Evolutionary conservation across 2,329 filamentous ascomycete species (phyloP), one percentile per base, ranked within the genome.

Genomic region (Monosporascus sp.): DNA sequence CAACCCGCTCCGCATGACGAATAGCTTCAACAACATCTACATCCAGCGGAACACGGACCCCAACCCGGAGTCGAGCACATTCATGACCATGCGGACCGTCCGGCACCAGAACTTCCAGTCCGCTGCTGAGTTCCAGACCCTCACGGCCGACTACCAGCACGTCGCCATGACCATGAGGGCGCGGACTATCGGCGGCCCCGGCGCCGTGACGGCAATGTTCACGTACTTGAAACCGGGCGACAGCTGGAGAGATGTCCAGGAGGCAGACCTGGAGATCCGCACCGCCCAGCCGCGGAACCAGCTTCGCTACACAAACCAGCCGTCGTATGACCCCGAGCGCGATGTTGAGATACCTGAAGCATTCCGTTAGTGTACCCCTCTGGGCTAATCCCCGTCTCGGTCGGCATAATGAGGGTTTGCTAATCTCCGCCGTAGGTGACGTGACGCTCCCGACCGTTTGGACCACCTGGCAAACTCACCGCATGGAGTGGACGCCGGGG

Each of bases 291-390:
- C 70, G 14, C 54, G 55, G 6, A 62, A 58, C 35, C 64, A 62
- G 50, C 69, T 75, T 24, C 70, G 72, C 55, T 80, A 79, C 64
- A 80, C 77, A 2, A 81, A 81, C 61, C 78, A 81, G 63, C 78
- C 77, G 2, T 62, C 73, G 2, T 73, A 73, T 53, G 72, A 74
- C 61, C 65, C 65, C 11, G 60, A 68, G 11, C 70, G 71, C 49
- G 71, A 77, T 54, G 18, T 11, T 7, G 18, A 20, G 5, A 69
- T 77, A 44, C 64, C 72, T 0, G 63, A 67, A 14, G 73, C 77
- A 0, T 76, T 74, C 2, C 61, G 70, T 22, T 73, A 46, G 43
- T 44, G 14, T 15, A 3, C 7, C 14, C 41, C 11, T 8, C 41
- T 18, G 17, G 22, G n/a, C 8, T 24, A 44, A 8, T 26, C 20